phyloP scores from a whole-genome alignment of 1,284 basidiomycete species.

The Marasmius fiardii region DNA sequence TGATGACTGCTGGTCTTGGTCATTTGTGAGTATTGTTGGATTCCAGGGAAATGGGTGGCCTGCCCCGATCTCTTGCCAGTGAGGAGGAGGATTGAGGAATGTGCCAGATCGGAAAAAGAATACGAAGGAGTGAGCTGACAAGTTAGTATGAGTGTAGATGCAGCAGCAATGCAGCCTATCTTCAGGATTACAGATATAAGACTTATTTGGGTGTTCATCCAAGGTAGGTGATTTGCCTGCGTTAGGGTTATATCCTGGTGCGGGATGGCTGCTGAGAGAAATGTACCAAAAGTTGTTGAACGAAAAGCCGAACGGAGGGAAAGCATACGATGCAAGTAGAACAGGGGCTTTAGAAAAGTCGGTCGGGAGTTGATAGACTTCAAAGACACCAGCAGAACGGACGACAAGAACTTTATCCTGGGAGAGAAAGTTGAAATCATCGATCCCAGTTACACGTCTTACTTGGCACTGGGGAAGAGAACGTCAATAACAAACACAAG shows the following conservation, averaged over 20 bases:
- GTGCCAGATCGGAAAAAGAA: conserved; percentile 45
- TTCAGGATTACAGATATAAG: conserved; percentile 39
- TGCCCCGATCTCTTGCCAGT: conserved; percentile 21
- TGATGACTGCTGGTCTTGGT: background rate
- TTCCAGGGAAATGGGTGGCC: background rate
- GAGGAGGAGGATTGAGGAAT: conserved; percentile 35
- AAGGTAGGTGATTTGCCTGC: background rate
- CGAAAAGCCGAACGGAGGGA: conserved; percentile 37
- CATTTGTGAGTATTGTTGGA: background rate
- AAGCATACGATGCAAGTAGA: conserved; percentile 32
- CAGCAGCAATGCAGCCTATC: conserved; percentile 44
- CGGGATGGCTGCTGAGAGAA: conserved; percentile 43
- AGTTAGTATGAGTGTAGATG: conserved; percentile 15
- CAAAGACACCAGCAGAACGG: conserved; percentile 38
- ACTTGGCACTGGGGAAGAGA: conserved; percentile 31
- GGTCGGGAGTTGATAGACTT: conserved; percentile 31
- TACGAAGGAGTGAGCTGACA: conserved; percentile 40
- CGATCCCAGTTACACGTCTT: conserved; percentile 35
- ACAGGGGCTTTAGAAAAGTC: conserved; percentile 33
- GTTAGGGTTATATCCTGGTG: conserved; percentile 34
- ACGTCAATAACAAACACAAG: background rate
- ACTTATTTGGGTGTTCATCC: conserved; percentile 20
- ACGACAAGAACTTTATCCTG: conserved; percentile 41
- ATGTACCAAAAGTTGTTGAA: conserved; percentile 45
- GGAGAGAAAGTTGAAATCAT: conserved; percentile 49